These are phyloP conservation scores for Oryza rufipogon DNA, from an alignment of 176 grass and related monocot species.

Conservation along the genomic window DNA sequence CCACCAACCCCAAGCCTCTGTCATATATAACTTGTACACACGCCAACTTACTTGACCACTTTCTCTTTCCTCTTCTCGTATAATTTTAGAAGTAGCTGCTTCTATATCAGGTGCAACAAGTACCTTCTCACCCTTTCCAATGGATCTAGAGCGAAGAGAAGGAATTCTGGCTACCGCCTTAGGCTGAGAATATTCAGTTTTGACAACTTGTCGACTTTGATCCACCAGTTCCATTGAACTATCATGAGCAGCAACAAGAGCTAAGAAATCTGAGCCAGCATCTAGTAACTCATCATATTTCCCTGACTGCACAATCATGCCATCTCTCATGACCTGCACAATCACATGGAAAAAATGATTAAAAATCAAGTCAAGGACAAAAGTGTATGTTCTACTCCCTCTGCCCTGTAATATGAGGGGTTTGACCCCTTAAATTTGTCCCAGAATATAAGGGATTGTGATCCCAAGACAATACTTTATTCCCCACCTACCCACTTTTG, in stretches of 20 bases:
- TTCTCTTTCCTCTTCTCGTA: slow-evolving; percentile 89
- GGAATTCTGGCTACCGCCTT: slow-evolving; percentile 31
- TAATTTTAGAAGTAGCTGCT: slow-evolving; percentile 77
- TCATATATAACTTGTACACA: slow-evolving; percentile 81
- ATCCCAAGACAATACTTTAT: no score
- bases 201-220: slow-evolving; percentile 46
- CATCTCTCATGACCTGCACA: slow-evolving; percentile 82
- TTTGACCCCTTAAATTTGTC: no score
- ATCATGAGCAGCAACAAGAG: slow-evolving; percentile 86
- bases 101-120: slow-evolving; percentile 55
- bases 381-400: background rate
- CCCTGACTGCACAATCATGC: slow-evolving; percentile 73
- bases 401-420: no score
- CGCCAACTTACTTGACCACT: slow-evolving; percentile 81
- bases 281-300: slow-evolving; percentile 78
- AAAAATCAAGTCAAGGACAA: background rate
- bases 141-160: slow-evolving; percentile 57
- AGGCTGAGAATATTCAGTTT: slow-evolving; percentile 38
- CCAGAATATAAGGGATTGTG: no score
- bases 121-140: slow-evolving; percentile 58
- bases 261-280: slow-evolving; percentile 62
- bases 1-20: slow-evolving; percentile 96
- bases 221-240: slow-evolving; percentile 97
- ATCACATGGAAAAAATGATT: slow-evolving; percentile 3
- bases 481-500: no score